Conservation (phyloP, 331 rosid species). For the Telfairia occidentalis region DNA sequence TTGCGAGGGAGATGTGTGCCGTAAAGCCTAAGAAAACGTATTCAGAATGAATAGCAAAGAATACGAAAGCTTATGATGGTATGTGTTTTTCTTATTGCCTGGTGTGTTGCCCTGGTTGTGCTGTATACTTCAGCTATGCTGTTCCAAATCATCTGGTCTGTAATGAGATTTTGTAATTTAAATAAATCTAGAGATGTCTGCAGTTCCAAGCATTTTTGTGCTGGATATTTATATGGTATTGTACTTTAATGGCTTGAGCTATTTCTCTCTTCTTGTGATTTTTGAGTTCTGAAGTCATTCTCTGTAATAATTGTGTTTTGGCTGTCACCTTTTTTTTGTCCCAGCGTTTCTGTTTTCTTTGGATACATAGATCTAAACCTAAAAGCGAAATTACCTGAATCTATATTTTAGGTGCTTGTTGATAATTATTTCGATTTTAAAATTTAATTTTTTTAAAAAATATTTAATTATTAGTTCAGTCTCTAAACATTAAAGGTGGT, state of each 20-base stretch:
- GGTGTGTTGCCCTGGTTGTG: neutral
- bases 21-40: neutral
- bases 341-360: too few relatives aligned
- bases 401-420: too few relatives aligned
- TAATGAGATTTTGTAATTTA: neutral
- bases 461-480: too few relatives aligned
- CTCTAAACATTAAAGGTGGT: too few relatives aligned
- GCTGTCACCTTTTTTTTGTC: neutral
- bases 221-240: neutral
- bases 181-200: neutral
- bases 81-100: neutral
- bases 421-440: too few relatives aligned
- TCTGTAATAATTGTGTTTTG: neutral
- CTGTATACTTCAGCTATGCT: neutral
- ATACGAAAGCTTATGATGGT: neutral
- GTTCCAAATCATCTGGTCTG: neutral
- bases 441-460: too few relatives aligned
- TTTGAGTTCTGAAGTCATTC: neutral
- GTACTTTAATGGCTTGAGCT: neutral
- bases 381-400: too few relatives aligned
- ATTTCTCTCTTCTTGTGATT: neutral
- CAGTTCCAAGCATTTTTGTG: neutral
- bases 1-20: constrained; percentile 2
- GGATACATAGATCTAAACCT: too few relatives aligned
- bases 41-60: neutral